Percentiles rank a stretch among this genome's conserved stretches.
These are phyloP conservation scores for Citrus cavaleriei DNA, from an alignment of 345 rosid genomes.

Conservation along the genomic window DNA sequence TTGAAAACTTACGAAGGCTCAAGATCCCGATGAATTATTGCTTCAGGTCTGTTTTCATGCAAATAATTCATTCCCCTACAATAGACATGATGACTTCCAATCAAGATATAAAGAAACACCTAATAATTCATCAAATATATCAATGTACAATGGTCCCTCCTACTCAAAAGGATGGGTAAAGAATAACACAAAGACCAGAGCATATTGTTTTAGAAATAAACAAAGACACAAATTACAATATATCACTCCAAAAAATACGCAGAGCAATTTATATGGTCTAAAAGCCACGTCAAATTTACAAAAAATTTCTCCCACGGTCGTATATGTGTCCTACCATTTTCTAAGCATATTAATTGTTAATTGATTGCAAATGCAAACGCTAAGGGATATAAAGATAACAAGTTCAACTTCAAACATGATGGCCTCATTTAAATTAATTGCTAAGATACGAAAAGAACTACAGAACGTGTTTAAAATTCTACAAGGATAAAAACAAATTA, in stretches of 20 bases:
- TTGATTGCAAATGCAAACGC: neutral
- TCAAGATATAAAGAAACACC: neutral
- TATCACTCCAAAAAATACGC: neutral
- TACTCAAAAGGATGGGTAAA: neutral
- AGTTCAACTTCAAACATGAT: neutral
- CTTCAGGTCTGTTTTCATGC: conserved; percentile 82
- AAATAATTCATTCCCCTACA: conserved; percentile 88
- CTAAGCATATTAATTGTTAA: neutral
- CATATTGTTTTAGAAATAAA: neutral
- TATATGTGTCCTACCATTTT: neutral
- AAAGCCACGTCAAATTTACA: neutral
- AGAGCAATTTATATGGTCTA: neutral
- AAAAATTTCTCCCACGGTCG: neutral
- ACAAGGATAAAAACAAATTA: neutral
- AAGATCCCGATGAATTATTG: conserved; percentile 77
- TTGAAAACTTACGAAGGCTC: conserved; percentile 73
- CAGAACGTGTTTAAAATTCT: neutral
- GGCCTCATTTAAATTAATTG: neutral
- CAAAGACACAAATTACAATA: neutral
- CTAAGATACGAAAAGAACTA: neutral
- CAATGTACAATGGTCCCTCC: neutral
- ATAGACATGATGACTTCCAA: conserved; percentile 10
- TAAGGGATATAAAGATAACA: neutral
- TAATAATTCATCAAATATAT: neutral
- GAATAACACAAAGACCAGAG: neutral